Base-by-base conservation (phyloP, 202 grass and related monocot genomes). In the Setaria italica region DNA sequence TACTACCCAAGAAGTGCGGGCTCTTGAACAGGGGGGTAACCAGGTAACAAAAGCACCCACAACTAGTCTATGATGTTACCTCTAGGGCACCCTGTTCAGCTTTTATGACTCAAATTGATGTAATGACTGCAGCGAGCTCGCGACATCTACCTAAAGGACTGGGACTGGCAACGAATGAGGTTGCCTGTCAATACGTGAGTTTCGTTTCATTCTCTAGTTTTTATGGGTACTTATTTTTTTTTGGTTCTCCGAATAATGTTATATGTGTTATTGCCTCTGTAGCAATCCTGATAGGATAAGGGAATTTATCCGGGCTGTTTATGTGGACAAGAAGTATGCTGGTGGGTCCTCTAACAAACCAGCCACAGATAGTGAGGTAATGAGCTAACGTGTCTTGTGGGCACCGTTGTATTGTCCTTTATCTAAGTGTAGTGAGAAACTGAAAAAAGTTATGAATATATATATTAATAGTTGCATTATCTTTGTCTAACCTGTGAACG, bases 301-400 rank as follows among this genome's bases (percentile, higher is more conserved):
- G 80, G 91, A 96, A 82, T 99, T 99, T 79, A 99, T 99, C 77
- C 92, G 90, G 92, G 60, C 84, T 90, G 97, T 99, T 85, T 99
- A 99, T 92, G 92, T 96, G 70, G 87, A 94, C 43, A 96, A 99
- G 87, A 99, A 99, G 59, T 99, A 99, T 90, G 90, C 93, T 75
- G 83, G 87, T 51, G 88, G 76, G 33, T 77, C 92, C 70, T 90
- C 85, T 47, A 77, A 88, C 66, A 91, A 88, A 37, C 80, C 85
- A 82, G 67, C 87, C 8, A 91, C 86, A 33, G 89, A 92, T 51
- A 71, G 55, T 7, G 90, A 94, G 94, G 97, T 99, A 86, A 87
- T 82, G 35, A 75, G 51, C 62, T 85, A 63, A 76, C 15, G 45
- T 73, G 5, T 70, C 45, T 64, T 70, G 21, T 2, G 29, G 74